phyloP scores from a whole-genome alignment of 108 stramenopile species.

The Skeletonema potamos region DNA sequence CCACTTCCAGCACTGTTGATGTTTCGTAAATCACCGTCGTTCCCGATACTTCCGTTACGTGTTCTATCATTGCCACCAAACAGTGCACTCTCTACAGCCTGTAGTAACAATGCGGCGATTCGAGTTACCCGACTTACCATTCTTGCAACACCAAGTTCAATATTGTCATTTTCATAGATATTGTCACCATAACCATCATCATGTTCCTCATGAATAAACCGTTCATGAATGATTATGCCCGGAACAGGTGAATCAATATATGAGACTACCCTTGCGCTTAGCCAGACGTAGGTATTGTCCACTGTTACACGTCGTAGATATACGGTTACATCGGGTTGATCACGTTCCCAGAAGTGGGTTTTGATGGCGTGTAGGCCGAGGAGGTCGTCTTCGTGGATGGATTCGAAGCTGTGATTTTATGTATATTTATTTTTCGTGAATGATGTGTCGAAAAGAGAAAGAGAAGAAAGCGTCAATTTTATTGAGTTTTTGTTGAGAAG shows the following conservation, averaged over 20 bases:
- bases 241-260: slow-evolving; percentile 74
- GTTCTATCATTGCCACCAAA: slow-evolving; percentile 9
- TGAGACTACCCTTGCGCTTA: slow-evolving; percentile 68
- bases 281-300: slow-evolving; percentile 78
- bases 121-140: slow-evolving; percentile 59
- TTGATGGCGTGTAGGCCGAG: slow-evolving; percentile 76
- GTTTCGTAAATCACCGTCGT: neutral
- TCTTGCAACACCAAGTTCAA: slow-evolving; percentile 25
- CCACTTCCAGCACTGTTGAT: neutral
- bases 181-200: neutral
- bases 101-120: slow-evolving; percentile 66
- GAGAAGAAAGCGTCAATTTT: neutral
- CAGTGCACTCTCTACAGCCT: slow-evolving; percentile 66
- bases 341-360: slow-evolving; percentile 83
- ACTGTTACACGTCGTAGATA: slow-evolving; percentile 65
- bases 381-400: slow-evolving; percentile 77
- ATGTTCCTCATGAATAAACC: slow-evolving; percentile 17
- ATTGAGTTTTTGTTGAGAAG: neutral
- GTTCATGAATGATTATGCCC: slow-evolving; percentile 67
- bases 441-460: neutral
- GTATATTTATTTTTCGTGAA: neutral
- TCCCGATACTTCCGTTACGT: neutral
- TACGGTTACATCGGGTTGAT: slow-evolving; percentile 72
- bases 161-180: slow-evolving; percentile 13
- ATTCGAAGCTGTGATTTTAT: slow-evolving; percentile 52